Evolutionary conservation across 768 basidiomycete species (phyloP).

Genomic region (Auriscalpium orientale): DNA sequence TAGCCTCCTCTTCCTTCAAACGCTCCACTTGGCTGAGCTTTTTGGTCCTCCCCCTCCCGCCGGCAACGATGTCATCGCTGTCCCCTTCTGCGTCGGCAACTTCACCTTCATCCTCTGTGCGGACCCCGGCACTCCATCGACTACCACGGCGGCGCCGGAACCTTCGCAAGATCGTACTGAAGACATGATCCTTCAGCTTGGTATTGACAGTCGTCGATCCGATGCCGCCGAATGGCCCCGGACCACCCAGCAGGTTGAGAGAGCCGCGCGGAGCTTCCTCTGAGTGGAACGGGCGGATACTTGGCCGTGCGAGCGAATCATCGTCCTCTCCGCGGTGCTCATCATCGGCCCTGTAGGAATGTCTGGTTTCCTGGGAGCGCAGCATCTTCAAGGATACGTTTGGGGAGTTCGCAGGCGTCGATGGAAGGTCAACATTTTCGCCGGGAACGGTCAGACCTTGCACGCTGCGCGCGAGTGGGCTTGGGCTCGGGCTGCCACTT

Average conservation of each 20-base stretch:
- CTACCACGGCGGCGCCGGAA: constrained; percentile 44
- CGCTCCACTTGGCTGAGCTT: constrained; percentile 35
- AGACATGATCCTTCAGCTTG: constrained; percentile 91
- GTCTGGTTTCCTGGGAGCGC: background rate
- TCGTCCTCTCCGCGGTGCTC: constrained; percentile 22
- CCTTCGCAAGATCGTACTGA: constrained; percentile 77
- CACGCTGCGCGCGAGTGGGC: constrained; percentile 27
- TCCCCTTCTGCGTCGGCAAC: constrained; percentile 29
- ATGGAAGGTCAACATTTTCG: constrained; percentile 34
- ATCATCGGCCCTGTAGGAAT: constrained; percentile 5
- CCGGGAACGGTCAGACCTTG: constrained; percentile 31
- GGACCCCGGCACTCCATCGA: constrained; percentile 22
- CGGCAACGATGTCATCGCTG: constrained; percentile 28
- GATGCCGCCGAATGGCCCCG: constrained; percentile 74
- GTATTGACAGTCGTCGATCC: constrained; percentile 94
- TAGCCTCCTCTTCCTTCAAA: constrained; percentile 33
- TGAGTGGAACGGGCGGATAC: constrained; percentile 32
- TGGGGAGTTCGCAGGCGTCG: constrained; percentile 43
- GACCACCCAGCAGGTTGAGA: constrained; percentile 5
- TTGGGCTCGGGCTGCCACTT: constrained; percentile 24
- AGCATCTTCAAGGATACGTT: constrained; percentile 15
- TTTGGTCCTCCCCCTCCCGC: constrained; percentile 27
- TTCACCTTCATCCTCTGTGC: constrained; percentile 53
- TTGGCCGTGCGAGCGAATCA: constrained; percentile 19
- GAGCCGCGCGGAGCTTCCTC: constrained; percentile 9